Evolutionary conservation across 1,284 basidiomycete species (phyloP).

Genomic region (Kwoniella shivajii): DNA sequence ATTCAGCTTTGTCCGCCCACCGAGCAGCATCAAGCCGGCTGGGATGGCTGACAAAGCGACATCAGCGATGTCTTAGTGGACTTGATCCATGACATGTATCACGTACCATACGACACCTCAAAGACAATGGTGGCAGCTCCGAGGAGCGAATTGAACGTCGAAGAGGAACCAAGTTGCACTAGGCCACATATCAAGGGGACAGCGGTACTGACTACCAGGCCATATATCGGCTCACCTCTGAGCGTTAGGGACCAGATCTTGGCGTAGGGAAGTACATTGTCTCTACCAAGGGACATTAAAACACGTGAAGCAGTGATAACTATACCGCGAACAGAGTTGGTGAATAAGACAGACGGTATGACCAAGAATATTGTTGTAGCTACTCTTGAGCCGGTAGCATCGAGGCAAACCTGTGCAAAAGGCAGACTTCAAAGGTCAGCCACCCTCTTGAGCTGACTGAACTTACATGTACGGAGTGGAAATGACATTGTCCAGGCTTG

Average conservation of each 20-base stretch:
- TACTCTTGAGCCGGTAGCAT: slow-evolving; percentile 27
- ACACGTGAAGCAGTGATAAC: slow-evolving; percentile 19
- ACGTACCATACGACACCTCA: slow-evolving; percentile 26
- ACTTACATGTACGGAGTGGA: no score
- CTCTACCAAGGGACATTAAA: slow-evolving; percentile 24
- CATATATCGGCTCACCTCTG: slow-evolving; percentile 30
- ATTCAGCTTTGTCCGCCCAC: slow-evolving; percentile 23
- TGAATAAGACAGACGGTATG: slow-evolving; percentile 27
- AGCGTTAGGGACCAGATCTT: slow-evolving; percentile 10
- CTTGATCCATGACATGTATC: slow-evolving; percentile 9
- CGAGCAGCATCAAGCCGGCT: slow-evolving; percentile 17
- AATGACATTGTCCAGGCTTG: no score
- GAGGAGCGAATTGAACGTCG: slow-evolving; percentile 33
- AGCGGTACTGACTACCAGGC: slow-evolving; percentile 21
- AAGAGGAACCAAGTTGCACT: slow-evolving; percentile 29
- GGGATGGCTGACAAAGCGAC: no score
- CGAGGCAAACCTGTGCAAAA: slow-evolving; percentile 56
- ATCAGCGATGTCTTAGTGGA: no score
- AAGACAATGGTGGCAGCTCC: slow-evolving; percentile 31
- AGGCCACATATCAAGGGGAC: slow-evolving; percentile 22
- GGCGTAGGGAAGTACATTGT: slow-evolving; percentile 25
- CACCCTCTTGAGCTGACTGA: slow-evolving; percentile 60
- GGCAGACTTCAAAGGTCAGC: no score
- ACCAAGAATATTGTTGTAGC: slow-evolving; percentile 31
- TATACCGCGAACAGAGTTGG: slow-evolving; percentile 20